Percentiles rank a stretch among this genome's conserved stretches.
phyloP scores from a whole-genome alignment of 2,329 filamentous ascomycete species.

The Aspergillus luchuensis region DNA sequence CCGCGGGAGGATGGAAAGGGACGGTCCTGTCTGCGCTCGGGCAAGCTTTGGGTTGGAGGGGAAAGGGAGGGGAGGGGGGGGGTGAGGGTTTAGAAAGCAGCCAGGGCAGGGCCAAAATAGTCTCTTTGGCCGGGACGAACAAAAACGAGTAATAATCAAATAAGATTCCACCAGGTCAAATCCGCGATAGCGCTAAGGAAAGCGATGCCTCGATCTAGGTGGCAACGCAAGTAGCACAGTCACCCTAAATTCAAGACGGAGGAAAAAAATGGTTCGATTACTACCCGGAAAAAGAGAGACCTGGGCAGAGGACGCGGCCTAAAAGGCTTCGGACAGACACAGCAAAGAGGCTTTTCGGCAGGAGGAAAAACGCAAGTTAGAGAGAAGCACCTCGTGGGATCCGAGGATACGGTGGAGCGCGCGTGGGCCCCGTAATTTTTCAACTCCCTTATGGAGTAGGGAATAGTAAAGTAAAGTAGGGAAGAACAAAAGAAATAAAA shows the following conservation, averaged over 20 bases:
- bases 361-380: conserved; percentile 28
- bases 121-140: conserved; percentile 14
- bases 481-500: conserved; percentile 5
- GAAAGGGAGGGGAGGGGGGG: conserved; percentile 17
- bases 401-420: conserved; percentile 40
- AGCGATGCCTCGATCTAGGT: conserved; percentile 29
- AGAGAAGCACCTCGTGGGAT: conserved; percentile 39
- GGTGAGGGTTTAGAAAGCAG: conserved; percentile 26
- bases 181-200: conserved; percentile 27
- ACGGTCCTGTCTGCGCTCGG: conserved; percentile 26
- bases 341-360: conserved; percentile 29
- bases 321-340: conserved; percentile 31
- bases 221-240: conserved; percentile 27
- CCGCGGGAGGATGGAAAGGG: conserved; percentile 30
- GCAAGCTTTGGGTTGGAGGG: conserved; percentile 20
- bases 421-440: conserved; percentile 33
- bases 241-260: conserved; percentile 30
- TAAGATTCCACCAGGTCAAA: conserved; percentile 25
- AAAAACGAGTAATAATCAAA: conserved; percentile 23
- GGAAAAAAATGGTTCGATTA: conserved; percentile 29
- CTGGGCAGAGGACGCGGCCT: conserved; percentile 33
- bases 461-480: conserved; percentile 4
- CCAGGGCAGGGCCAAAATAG: conserved; percentile 18
- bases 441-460: conserved; percentile 15
- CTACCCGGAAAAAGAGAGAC: conserved; percentile 28